These are phyloP conservation scores for Xylariaceae sp. DNA, from an alignment of 2,329 filamentous ascomycete species.

Conservation along the genomic window DNA sequence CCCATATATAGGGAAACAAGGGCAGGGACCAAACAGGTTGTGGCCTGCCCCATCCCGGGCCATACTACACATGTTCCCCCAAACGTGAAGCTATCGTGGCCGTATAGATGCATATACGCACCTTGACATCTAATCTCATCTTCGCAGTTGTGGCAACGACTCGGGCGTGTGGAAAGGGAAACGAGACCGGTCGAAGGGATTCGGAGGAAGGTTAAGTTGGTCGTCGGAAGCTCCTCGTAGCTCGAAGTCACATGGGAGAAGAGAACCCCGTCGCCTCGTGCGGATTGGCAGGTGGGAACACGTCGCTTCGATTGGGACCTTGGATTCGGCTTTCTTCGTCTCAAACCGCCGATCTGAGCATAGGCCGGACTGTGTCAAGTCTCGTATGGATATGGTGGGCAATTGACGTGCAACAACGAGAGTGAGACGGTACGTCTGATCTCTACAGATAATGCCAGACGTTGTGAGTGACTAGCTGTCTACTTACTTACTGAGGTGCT, in stretches of 20 bases:
- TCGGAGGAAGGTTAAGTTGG: slow-evolving; percentile 9
- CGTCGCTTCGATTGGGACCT: too few relatives aligned
- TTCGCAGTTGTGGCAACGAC: slow-evolving; percentile 23
- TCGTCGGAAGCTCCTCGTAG: slow-evolving; percentile 2
- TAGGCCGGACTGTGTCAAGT: too few relatives aligned
- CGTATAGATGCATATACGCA: slow-evolving; percentile 11
- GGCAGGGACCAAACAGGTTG: neutral
- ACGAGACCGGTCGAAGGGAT: neutral
- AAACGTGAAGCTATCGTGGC: neutral
- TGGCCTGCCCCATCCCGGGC: too few relatives aligned
- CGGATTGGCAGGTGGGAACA: neutral
- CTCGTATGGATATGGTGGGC: too few relatives aligned
- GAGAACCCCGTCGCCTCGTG: slow-evolving; percentile 4
- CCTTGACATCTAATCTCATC: slow-evolving; percentile 31
- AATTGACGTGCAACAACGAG: too few relatives aligned
- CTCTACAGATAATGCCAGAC: too few relatives aligned
- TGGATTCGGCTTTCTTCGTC: too few relatives aligned
- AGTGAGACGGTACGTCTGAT: too few relatives aligned
- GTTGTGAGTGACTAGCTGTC: too few relatives aligned
- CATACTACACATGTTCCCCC: too few relatives aligned
- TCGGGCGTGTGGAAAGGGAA: neutral
- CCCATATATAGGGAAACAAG: too few relatives aligned
- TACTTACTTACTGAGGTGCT: slow-evolving; percentile 3
- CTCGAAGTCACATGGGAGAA: slow-evolving; percentile 10
- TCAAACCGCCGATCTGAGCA: too few relatives aligned